phyloP scores from a whole-genome alignment of 192 early-diverging fungal genomes.

The Gryganskiella cystojenkinii region DNA sequence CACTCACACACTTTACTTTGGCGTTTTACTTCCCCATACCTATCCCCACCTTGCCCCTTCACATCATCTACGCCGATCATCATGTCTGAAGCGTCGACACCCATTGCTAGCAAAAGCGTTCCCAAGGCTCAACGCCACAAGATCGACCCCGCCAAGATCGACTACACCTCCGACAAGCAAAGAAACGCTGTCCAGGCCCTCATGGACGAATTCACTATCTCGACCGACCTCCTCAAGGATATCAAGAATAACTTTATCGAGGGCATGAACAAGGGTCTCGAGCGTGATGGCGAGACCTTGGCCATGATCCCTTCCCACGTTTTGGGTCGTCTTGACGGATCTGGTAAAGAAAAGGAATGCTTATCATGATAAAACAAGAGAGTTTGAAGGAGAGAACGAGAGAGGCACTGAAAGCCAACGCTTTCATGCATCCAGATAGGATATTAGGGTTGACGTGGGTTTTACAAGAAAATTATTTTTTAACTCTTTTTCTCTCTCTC shows the following conservation, averaged over 20 bases:
- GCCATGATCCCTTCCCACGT: conserved; percentile 94
- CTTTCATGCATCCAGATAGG: too few species aligned
- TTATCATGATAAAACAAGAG: too few species aligned
- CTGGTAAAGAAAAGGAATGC: conserved; percentile 10
- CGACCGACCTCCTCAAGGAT: conserved; percentile 62
- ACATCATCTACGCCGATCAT: neutral
- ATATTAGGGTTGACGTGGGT: too few species aligned
- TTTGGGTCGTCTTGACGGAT: conserved; percentile 33
- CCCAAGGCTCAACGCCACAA: conserved; percentile 56
- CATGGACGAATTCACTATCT: conserved; percentile 63
- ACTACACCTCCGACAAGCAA: conserved; percentile 61
- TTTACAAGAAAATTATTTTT: too few species aligned
- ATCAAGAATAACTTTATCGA: conserved; percentile 69
- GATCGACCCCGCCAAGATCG: conserved; percentile 40
- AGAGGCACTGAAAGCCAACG: too few species aligned
- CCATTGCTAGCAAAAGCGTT: conserved; percentile 43
- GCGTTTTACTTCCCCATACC: neutral
- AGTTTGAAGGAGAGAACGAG: too few species aligned
- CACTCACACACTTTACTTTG: too few species aligned
- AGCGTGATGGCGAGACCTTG: conserved; percentile 63
- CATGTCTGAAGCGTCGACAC: conserved; percentile 33
- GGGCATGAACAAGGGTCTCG: conserved; percentile 74
- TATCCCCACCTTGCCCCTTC: conserved; percentile 3
- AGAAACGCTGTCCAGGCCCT: conserved; percentile 61
- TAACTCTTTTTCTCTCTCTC: neutral